Conservation (phyloP, 2,329 filamentous ascomycete species). For the Colletotrichum nymphaeae region DNA sequence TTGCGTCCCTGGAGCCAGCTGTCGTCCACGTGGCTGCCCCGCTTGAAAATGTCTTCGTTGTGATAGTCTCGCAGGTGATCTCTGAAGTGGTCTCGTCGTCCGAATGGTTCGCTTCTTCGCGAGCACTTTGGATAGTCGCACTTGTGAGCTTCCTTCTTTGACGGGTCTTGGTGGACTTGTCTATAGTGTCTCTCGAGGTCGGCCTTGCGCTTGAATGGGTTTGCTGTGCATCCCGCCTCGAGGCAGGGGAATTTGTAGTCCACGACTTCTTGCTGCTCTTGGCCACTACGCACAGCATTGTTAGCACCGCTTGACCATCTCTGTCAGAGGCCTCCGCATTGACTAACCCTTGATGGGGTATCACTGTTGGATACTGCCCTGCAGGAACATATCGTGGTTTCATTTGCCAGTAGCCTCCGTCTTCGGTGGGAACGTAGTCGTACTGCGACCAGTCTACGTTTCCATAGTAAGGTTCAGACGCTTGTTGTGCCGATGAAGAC, state of each 20-base stretch:
- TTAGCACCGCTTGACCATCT: conserved; percentile 7
- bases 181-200: conserved; percentile 66
- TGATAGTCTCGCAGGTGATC: conserved; percentile 68
- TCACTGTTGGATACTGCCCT: conserved; percentile 27
- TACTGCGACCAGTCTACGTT: conserved; percentile 34
- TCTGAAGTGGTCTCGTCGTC: conserved; percentile 66
- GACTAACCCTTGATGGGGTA: conserved; percentile 35
- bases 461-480: conserved; percentile 20
- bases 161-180: conserved; percentile 57
- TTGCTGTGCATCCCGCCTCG: conserved; percentile 53
- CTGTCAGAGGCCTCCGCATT: conserved; percentile 15
- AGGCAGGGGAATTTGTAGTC: conserved; percentile 46
- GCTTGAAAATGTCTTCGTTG: conserved; percentile 64
- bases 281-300: conserved; percentile 22
- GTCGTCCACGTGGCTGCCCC: conserved; percentile 48
- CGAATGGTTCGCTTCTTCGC: conserved; percentile 59
- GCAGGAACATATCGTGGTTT: conserved; percentile 32
- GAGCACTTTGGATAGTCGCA: conserved; percentile 65
- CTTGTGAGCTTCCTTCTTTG: conserved; percentile 54
- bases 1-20: conserved; percentile 54
- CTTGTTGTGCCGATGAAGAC: conserved; percentile 30
- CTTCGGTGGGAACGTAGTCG: conserved; percentile 32
- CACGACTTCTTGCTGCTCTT: conserved; percentile 30
- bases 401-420: conserved; percentile 36
- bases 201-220: conserved; percentile 62